Evolutionary conservation across 2,329 filamentous ascomycete genomes (phyloP).

Genomic region (Periconia sp.): DNA sequence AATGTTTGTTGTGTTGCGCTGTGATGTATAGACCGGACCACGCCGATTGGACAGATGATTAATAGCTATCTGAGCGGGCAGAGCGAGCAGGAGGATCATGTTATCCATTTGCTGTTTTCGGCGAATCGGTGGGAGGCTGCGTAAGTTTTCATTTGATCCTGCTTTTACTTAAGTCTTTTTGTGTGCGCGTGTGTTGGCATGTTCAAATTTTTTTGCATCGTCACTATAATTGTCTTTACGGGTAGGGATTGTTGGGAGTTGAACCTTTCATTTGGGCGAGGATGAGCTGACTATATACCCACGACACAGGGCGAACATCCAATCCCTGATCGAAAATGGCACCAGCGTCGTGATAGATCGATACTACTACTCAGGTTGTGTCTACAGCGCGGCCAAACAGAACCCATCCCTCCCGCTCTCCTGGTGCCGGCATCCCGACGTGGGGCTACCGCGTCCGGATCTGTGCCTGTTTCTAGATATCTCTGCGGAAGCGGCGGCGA

Average conservation of each 20-base stretch:
- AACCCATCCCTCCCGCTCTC: constrained; percentile 68
- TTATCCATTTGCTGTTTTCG: constrained; percentile 86
- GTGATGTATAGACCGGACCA: constrained; percentile 68
- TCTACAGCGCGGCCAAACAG: constrained; percentile 87
- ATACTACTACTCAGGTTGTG: constrained; percentile 92
- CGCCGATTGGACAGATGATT: constrained; percentile 85
- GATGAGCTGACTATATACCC: not conserved
- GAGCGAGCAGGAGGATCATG: constrained; percentile 78
- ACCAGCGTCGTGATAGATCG: constrained; percentile 83
- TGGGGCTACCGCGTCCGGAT: constrained; percentile 85
- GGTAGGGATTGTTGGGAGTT: not conserved
- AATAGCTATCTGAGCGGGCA: constrained; percentile 76
- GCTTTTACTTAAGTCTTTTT: not conserved
- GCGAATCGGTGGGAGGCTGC: constrained; percentile 84
- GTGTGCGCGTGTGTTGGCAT: not conserved
- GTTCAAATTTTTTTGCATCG: too few species aligned
- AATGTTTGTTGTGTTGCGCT: not conserved
- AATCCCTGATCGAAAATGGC: constrained; percentile 59
- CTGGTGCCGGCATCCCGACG: constrained; percentile 84
- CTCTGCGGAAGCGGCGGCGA: constrained; percentile 68
- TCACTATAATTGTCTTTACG: not conserved
- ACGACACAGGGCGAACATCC: constrained; percentile 36
- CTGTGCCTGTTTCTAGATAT: constrained; percentile 85
- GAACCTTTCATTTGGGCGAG: not conserved
- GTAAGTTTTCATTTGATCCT: constrained; percentile 23